A percentile compares a stretch with the other conserved stretches of the same genome.
These are phyloP conservation scores for Helichrysum umbraculigerum DNA, from an alignment of 129 eudicot genomes.

Conservation along the genomic window DNA sequence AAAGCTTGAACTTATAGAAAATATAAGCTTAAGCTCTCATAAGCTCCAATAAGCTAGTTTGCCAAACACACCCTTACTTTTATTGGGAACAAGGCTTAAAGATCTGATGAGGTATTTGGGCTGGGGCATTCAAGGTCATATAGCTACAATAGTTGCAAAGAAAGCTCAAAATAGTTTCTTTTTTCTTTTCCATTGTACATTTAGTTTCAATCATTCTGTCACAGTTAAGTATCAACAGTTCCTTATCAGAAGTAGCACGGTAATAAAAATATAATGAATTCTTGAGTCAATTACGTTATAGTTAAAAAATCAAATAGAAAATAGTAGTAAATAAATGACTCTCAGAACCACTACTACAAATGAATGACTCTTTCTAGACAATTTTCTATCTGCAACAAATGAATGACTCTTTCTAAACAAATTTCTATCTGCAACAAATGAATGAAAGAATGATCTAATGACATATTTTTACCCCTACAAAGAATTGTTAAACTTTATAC, in stretches of 20 bases:
- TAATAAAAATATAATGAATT: neutral
- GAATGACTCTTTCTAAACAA: conserved; percentile 33
- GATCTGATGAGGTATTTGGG: too few relatives aligned
- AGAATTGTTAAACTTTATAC: conserved; percentile 59
- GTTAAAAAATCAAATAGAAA: conserved; percentile 24
- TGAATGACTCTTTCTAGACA: conserved; percentile 20
- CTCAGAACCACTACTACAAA: conserved; percentile 19
- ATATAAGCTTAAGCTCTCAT: too few relatives aligned
- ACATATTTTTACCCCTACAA: conserved; percentile 58
- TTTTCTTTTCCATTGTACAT: too few relatives aligned
- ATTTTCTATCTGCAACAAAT: conserved; percentile 56
- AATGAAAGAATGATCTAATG: conserved; percentile 70
- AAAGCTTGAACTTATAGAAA: too few relatives aligned
- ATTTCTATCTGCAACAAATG: conserved; percentile 71
- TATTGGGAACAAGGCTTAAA: too few relatives aligned
- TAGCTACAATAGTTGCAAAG: too few relatives aligned
- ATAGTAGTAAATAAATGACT: conserved; percentile 6
- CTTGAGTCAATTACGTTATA: neutral
- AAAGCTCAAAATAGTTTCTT: too few relatives aligned
- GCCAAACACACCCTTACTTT: too few relatives aligned
- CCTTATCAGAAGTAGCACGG: neutral
- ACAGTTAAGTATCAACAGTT: too few relatives aligned
- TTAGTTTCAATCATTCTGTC: too few relatives aligned
- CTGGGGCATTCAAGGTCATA: too few relatives aligned
- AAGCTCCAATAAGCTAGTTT: too few relatives aligned